Percentiles rank a stretch among this genome's conserved stretches.
Evolutionary conservation across 2,329 filamentous ascomycete species (phyloP).

Genomic region (Drechslera avenae): DNA sequence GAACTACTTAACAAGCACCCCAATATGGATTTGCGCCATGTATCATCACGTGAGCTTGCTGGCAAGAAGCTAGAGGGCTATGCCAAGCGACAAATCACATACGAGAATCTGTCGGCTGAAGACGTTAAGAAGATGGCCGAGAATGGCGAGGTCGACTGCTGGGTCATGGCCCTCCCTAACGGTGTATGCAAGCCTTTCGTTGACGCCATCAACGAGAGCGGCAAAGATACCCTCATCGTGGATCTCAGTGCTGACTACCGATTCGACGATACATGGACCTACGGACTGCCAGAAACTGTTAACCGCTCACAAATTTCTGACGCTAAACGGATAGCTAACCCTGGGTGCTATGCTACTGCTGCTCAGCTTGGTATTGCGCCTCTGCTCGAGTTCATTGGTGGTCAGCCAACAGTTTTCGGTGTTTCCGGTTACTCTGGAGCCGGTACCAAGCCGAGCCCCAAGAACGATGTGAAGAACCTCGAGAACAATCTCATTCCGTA

Average conservation of each 20-base stretch:
- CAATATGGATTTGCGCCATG: conserved; percentile 85
- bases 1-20: conserved; percentile 86
- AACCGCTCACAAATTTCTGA: conserved; percentile 76
- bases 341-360: conserved; percentile 93
- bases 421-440: conserved; percentile 94
- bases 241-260: conserved; percentile 97
- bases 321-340: conserved; percentile 84
- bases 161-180: conserved; percentile 97
- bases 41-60: conserved; percentile 89
- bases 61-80: conserved; percentile 90
- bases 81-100: conserved; percentile 86
- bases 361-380: conserved; percentile 89
- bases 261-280: conserved; percentile 84
- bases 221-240: conserved; percentile 75
- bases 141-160: conserved; percentile 86
- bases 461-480: conserved; percentile 86
- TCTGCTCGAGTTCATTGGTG: conserved; percentile 76
- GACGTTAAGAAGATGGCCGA: conserved; percentile 85
- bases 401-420: conserved; percentile 82
- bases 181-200: conserved; percentile 93
- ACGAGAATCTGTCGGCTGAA: conserved; percentile 86
- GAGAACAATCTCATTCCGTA: conserved; percentile 90
- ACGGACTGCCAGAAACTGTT: conserved; percentile 86
- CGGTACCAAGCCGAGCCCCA: conserved; percentile 89
- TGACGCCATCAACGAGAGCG: conserved; percentile 78